A percentile compares a stretch with the other conserved stretches of the same genome.
Evolutionary conservation across 495 filamentous ascomycete genomes (phyloP).

Genomic region (Chlorociboria aeruginascens): DNA sequence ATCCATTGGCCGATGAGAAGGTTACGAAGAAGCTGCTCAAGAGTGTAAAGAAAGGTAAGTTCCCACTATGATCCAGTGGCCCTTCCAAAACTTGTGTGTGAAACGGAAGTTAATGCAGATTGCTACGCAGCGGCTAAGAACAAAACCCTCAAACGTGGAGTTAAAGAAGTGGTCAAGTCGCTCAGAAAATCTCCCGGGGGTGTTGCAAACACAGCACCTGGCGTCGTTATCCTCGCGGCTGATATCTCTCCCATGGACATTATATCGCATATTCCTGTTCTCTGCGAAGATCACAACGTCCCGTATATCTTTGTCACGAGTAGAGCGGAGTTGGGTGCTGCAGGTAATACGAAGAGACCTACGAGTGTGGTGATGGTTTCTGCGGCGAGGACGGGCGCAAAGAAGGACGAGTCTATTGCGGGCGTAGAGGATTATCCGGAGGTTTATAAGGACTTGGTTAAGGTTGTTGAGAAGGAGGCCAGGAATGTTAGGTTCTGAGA

Average conservation of each 20-base stretch:
- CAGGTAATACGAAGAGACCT: slow-evolving; percentile 84
- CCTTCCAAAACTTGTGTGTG: not conserved
- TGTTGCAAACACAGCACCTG: slow-evolving; percentile 41
- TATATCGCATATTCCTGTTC: slow-evolving; percentile 90
- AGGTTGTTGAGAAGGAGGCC: slow-evolving; percentile 61
- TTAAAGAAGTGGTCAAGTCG: slow-evolving; percentile 96
- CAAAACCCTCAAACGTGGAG: slow-evolving; percentile 89
- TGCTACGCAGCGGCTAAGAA: slow-evolving; percentile 66
- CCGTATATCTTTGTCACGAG: slow-evolving; percentile 87
- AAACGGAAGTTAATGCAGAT: slow-evolving; percentile 10
- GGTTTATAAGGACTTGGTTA: slow-evolving; percentile 58
- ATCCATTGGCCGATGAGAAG: slow-evolving; percentile 85
- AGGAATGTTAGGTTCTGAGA: slow-evolving; percentile 24
- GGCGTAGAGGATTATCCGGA: slow-evolving; percentile 57
- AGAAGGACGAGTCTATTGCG: slow-evolving; percentile 43
- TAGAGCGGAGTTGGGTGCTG: slow-evolving; percentile 81
- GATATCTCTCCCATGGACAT: slow-evolving; percentile 97
- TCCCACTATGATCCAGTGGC: not conserved
- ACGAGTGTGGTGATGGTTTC: slow-evolving; percentile 89
- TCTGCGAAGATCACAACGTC: slow-evolving; percentile 93
- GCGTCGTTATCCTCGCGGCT: slow-evolving; percentile 81
- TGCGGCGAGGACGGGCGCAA: slow-evolving; percentile 37
- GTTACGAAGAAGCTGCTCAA: slow-evolving; percentile 84
- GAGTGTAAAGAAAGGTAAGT: slow-evolving; percentile 82
- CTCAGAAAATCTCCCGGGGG: slow-evolving; percentile 74